phyloP scores from a whole-genome alignment of 139 green algal species.

The Picochlorum sp. region DNA sequence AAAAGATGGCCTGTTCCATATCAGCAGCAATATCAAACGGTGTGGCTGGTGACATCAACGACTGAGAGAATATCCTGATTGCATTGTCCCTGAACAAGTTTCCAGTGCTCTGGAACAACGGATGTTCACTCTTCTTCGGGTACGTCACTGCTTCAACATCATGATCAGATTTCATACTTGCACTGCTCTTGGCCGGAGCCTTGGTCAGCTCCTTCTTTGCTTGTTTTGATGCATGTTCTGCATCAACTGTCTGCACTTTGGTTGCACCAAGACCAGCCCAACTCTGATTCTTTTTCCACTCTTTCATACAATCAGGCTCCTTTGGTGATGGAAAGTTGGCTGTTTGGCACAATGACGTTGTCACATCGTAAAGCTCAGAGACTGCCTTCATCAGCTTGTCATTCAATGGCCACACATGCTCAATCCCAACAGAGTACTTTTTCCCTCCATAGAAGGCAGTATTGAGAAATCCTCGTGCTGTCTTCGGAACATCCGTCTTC shows the following conservation, averaged over 20 bases:
- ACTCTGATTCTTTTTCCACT: too few species aligned
- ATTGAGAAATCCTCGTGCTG: background rate
- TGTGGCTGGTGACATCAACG: slow-evolving; percentile 1
- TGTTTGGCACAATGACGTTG: background rate
- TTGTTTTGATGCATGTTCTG: background rate
- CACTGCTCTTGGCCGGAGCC: background rate
- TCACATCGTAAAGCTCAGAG: slow-evolving; percentile 1
- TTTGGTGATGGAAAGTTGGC: background rate
- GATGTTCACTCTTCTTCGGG: background rate
- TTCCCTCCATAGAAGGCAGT: background rate
- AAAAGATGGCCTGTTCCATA: background rate
- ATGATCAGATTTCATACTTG: background rate
- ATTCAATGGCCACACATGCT: slow-evolving; percentile 1
- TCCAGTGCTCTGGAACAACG: background rate
- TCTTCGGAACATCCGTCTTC: background rate
- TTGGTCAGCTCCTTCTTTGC: background rate
- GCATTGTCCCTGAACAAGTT: slow-evolving; percentile 7
- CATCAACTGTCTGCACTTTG: background rate
- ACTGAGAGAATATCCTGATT: slow-evolving; percentile 1
- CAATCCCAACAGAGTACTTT: background rate
- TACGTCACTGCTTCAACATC: too few species aligned
- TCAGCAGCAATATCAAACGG: background rate
- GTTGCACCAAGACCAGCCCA: too few species aligned
- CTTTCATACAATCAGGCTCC: too few species aligned
- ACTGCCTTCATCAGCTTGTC: background rate